Evolutionary conservation across 768 basidiomycete genomes (phyloP).

Genomic region (Hemileccinum rubropunctum): DNA sequence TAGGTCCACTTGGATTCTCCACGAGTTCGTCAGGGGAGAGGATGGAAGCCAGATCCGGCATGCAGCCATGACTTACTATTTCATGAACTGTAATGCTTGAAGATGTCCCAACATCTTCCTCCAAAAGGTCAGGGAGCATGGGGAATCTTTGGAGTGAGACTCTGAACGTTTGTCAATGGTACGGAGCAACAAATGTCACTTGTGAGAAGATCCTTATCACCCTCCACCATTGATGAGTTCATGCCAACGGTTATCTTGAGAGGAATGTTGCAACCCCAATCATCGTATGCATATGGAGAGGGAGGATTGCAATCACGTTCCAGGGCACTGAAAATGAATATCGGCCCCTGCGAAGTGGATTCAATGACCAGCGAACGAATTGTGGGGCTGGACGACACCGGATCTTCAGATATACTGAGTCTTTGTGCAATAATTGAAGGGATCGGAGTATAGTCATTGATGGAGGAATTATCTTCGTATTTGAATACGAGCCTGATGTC

Average conservation of each 20-base stretch:
- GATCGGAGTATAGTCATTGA: neutral
- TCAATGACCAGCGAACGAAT: too few relatives aligned
- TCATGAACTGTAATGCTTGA: neutral
- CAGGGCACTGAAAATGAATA: too few relatives aligned
- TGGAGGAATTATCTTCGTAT: neutral
- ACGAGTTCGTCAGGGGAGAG: neutral
- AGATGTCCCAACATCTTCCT: neutral
- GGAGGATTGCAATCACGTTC: too few relatives aligned
- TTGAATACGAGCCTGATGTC: neutral
- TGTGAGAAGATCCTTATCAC: constrained; percentile 1
- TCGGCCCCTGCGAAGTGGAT: too few relatives aligned
- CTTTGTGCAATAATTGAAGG: neutral
- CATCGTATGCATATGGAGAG: too few relatives aligned
- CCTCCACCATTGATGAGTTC: neutral
- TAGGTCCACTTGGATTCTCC: too few relatives aligned
- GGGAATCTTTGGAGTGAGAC: neutral
- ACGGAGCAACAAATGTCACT: too few relatives aligned
- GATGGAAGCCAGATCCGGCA: neutral
- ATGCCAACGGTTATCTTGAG: neutral
- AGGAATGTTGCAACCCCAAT: neutral
- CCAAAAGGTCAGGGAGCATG: constrained; percentile 1
- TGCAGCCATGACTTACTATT: neutral
- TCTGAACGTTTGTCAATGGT: neutral
- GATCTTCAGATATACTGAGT: neutral
- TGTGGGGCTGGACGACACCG: too few relatives aligned